Conservation (phyloP, 345 rosid species). For the Erucastrum elatum region DNA sequence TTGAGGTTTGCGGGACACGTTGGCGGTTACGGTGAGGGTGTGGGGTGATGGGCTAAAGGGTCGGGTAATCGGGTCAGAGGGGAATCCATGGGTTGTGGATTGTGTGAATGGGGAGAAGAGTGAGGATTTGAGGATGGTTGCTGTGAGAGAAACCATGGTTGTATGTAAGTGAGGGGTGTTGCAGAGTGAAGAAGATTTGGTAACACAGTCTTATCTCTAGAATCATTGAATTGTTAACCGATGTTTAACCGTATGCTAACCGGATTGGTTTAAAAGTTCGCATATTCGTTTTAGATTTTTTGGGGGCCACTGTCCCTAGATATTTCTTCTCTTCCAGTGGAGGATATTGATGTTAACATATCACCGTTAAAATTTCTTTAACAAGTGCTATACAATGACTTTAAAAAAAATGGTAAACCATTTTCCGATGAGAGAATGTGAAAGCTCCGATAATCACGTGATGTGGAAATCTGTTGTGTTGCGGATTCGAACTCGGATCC, state of each 20-base stretch:
- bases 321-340: conserved; percentile 1
- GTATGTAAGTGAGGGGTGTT: conserved; percentile 34
- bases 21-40: conserved; percentile 12
- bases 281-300: conserved; percentile 22
- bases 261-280: conserved; percentile 15
- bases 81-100: conserved; percentile 30
- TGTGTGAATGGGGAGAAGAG: conserved; percentile 41
- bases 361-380: not conserved
- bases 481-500: no score
- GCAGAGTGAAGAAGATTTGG: conserved; percentile 35
- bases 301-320: not conserved
- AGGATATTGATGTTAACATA: not conserved
- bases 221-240: not conserved
- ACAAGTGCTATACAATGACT: not conserved
- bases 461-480: no score
- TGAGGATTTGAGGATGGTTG: conserved; percentile 38
- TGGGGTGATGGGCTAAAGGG: conserved; percentile 11
- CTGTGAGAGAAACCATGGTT: conserved; percentile 37
- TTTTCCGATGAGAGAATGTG: no score
- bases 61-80: conserved; percentile 28
- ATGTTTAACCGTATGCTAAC: conserved; percentile 11
- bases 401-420: no score
- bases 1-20: conserved; percentile 39
- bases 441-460: no score
- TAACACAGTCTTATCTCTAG: conserved; percentile 30